Percentiles rank a stretch among this genome's conserved stretches.
Conservation (phyloP, 306 rosid species). For the Cotoneaster glaucophyllus region DNA sequence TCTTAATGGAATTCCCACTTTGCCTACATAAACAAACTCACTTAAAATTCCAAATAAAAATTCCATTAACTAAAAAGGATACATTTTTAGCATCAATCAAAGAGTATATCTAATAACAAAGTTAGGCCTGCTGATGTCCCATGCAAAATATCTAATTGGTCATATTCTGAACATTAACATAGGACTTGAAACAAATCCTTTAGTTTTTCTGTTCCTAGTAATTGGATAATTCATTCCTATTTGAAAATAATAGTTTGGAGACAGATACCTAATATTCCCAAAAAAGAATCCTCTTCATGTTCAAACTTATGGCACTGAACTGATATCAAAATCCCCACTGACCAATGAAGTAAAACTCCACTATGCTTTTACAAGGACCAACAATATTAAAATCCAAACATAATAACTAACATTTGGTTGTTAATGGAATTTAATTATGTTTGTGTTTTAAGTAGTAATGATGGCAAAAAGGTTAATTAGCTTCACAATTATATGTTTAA, state of each 20-base stretch:
- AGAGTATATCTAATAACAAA: not conserved
- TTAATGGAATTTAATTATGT: not conserved
- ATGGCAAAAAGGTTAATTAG: too few species aligned
- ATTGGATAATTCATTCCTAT: not conserved
- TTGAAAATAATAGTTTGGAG: not conserved
- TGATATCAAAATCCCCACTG: not conserved
- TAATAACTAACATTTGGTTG: not conserved
- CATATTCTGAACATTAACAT: not conserved
- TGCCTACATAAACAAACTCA: too few species aligned
- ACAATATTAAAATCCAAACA: not conserved
- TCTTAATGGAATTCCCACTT: too few species aligned
- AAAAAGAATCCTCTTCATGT: not conserved
- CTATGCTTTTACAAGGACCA: not conserved
- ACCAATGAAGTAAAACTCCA: not conserved
- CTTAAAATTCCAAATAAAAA: too few species aligned
- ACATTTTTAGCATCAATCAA: not conserved
- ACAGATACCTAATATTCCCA: not conserved
- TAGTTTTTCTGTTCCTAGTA: not conserved
- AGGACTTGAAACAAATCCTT: not conserved
- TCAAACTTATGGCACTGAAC: not conserved
- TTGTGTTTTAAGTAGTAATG: too few species aligned
- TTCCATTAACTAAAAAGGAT: too few species aligned
- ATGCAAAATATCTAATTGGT: not conserved
- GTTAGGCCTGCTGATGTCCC: not conserved
- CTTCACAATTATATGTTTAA: too few species aligned